Evolutionary conservation across 768 basidiomycete species (phyloP).

Genomic region (Macrocybe gigantea): DNA sequence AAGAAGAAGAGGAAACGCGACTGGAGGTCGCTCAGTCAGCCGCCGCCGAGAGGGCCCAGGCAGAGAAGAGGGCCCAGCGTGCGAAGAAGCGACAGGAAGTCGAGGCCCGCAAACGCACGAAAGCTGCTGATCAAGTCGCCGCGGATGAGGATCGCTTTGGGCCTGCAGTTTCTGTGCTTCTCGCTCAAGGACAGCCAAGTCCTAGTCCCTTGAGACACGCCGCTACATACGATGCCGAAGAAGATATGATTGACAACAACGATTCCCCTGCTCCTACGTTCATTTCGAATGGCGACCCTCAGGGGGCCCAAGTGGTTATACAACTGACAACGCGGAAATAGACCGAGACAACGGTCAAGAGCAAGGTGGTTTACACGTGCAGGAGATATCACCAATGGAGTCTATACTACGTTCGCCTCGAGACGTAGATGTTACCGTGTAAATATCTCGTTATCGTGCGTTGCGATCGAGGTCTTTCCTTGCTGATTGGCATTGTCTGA

Average conservation of each 20-base stretch:
- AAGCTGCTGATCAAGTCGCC: slow-evolving; percentile 22
- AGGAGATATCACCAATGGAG: slow-evolving; percentile 2
- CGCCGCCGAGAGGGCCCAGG: slow-evolving; percentile 33
- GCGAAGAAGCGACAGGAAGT: slow-evolving; percentile 46
- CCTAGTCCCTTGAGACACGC: slow-evolving; percentile 39
- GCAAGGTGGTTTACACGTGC: slow-evolving; percentile 4
- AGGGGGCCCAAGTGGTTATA: slow-evolving; percentile 51
- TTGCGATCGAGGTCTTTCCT: background rate
- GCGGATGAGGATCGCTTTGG: slow-evolving; percentile 17
- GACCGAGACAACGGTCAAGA: slow-evolving; percentile 23
- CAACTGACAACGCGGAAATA: slow-evolving; percentile 40
- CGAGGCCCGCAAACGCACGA: slow-evolving; percentile 45
- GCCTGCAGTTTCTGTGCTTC: slow-evolving; percentile 1
- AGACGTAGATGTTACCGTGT: background rate
- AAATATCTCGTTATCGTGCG: background rate
- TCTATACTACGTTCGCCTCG: slow-evolving; percentile 5
- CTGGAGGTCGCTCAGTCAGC: slow-evolving; percentile 33
- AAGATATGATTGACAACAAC: slow-evolving; percentile 27
- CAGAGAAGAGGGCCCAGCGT: slow-evolving; percentile 44
- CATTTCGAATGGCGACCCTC: slow-evolving; percentile 42
- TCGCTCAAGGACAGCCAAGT: slow-evolving; percentile 25
- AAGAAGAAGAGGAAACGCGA: slow-evolving; percentile 68
- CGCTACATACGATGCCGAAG: slow-evolving; percentile 27
- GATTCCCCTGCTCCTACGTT: slow-evolving; percentile 48
- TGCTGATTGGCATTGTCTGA: background rate